Evolutionary conservation across 2,329 filamentous ascomycete genomes (phyloP).

Genomic region (Fusarium haematococcum): DNA sequence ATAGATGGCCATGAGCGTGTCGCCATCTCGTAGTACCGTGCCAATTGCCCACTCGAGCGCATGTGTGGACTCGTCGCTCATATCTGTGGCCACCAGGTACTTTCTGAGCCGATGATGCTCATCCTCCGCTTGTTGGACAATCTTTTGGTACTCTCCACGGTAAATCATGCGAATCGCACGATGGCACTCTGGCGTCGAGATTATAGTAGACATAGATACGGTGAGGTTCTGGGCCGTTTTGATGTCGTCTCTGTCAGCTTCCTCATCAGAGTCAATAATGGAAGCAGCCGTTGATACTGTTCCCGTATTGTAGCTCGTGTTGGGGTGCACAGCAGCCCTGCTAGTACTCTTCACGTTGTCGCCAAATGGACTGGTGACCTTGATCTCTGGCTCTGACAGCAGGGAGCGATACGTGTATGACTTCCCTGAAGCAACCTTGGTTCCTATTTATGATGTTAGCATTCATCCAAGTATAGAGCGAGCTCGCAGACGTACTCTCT

Average conservation of each 20-base stretch:
- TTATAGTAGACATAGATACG: conserved; percentile 83
- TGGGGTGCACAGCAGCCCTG: conserved; percentile 78
- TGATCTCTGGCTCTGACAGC: conserved; percentile 74
- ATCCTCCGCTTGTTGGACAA: conserved; percentile 82
- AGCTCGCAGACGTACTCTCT: conserved; percentile 70
- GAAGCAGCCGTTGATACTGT: conserved; percentile 65
- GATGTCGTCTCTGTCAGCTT: conserved; percentile 86
- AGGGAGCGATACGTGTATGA: conserved; percentile 72
- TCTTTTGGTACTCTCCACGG: conserved; percentile 83
- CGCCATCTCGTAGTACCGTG: conserved; percentile 91
- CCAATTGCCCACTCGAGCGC: conserved; percentile 98
- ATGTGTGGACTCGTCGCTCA: conserved; percentile 94
- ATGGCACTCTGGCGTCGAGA: conserved; percentile 79
- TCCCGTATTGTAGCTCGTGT: conserved; percentile 79
- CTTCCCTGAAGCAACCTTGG: conserved; percentile 64
- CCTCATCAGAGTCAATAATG: conserved; percentile 84
- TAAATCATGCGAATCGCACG: conserved; percentile 91
- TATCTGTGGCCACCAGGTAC: conserved; percentile 94
- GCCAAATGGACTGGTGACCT: conserved; percentile 71
- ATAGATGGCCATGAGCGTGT: conserved; percentile 93
- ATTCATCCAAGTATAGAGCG: neutral
- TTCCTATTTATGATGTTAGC: conserved; percentile 53
- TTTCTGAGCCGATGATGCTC: conserved; percentile 84
- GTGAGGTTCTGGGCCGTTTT: conserved; percentile 87
- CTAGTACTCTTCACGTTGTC: conserved; percentile 65